phyloP scores from a whole-genome alignment of 2,329 filamentous ascomycete species.

The Nectriaceae sp. region DNA sequence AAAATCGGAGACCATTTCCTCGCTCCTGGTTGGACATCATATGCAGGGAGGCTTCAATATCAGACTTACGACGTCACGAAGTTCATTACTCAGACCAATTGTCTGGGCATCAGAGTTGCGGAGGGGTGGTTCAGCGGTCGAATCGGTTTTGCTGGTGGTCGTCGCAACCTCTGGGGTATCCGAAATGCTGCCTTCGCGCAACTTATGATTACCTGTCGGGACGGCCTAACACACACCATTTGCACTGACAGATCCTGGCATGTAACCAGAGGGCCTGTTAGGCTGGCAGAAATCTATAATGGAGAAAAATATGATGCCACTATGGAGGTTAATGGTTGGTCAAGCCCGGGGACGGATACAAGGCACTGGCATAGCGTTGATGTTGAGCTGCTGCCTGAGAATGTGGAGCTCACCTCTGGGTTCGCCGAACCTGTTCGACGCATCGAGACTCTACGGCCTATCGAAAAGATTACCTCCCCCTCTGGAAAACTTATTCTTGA shows the following conservation, averaged over 20 bases:
- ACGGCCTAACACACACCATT: slow-evolving; percentile 29
- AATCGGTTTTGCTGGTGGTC: slow-evolving; percentile 23
- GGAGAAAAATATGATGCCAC: slow-evolving; percentile 3
- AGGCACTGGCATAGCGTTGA: neutral
- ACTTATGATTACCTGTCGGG: slow-evolving; percentile 35
- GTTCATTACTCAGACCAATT: slow-evolving; percentile 36
- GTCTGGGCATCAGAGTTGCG: slow-evolving; percentile 42
- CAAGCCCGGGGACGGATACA: neutral
- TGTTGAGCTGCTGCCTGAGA: neutral
- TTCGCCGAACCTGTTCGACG: slow-evolving; percentile 46
- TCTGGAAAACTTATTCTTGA: slow-evolving; percentile 48
- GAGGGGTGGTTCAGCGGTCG: slow-evolving; percentile 50
- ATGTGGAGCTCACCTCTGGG: slow-evolving; percentile 35
- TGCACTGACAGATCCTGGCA: slow-evolving; percentile 40
- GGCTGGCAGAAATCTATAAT: slow-evolving; percentile 11
- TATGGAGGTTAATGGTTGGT: neutral
- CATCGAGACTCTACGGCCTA: slow-evolving; percentile 31
- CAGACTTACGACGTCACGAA: slow-evolving; percentile 52
- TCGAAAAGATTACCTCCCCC: slow-evolving; percentile 32
- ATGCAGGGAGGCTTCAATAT: slow-evolving; percentile 50
- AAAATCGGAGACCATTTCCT: slow-evolving; percentile 41
- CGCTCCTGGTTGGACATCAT: slow-evolving; percentile 53
- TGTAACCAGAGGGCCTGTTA: slow-evolving; percentile 30
- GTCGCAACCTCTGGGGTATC: slow-evolving; percentile 36
- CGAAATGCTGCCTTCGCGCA: slow-evolving; percentile 38